These are phyloP conservation scores for Turnera subulata DNA, from an alignment of 345 rosid species.

Conservation along the genomic window DNA sequence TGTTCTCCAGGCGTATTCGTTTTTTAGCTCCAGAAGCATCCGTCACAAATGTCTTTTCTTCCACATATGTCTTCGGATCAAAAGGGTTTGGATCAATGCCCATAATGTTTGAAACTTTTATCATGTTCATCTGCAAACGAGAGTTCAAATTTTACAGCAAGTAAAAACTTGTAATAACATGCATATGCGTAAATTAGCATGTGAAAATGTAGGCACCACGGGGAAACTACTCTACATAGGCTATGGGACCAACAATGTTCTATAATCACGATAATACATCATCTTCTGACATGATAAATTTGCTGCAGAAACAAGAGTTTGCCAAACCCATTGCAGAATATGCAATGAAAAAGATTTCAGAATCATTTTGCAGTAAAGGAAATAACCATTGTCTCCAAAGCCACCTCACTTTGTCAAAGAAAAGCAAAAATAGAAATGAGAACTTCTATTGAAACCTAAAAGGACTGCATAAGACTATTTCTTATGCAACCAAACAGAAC, in stretches of 20 bases:
- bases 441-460: neutral
- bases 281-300: neutral
- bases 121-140: slow-evolving; percentile 75
- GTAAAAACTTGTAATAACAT: neutral
- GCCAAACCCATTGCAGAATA: neutral
- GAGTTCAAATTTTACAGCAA: neutral
- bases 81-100: slow-evolving; percentile 91
- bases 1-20: slow-evolving; percentile 84
- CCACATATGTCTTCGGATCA: slow-evolving; percentile 89
- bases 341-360: neutral
- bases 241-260: too few relatives aligned
- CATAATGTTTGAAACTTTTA: slow-evolving; percentile 96
- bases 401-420: neutral
- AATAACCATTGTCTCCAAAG: too few relatives aligned
- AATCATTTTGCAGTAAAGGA: neutral
- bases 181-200: neutral
- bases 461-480: neutral
- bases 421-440: neutral
- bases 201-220: too few relatives aligned
- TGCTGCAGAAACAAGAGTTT: neutral
- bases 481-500: neutral
- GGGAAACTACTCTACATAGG: too few relatives aligned
- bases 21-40: slow-evolving; percentile 79
- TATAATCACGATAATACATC: too few relatives aligned
- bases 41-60: slow-evolving; percentile 79